A percentile compares a stretch with the other conserved stretches of the same genome.
phyloP scores from a whole-genome alignment of 1,139 yeast genomes.

The Protomyces pachydermus region DNA sequence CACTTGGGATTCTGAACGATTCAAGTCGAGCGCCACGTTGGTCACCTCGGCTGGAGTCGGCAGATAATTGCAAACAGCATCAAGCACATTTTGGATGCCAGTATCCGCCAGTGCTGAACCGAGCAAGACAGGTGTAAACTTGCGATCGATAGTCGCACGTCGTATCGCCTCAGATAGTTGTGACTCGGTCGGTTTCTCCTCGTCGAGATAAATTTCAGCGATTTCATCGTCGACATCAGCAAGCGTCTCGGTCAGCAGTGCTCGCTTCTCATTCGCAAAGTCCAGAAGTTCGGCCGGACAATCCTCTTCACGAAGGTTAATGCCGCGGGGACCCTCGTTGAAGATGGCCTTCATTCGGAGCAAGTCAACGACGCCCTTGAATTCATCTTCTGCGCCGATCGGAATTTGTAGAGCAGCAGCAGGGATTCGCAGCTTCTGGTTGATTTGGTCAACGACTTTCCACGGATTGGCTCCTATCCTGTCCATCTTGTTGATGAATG shows the following conservation, averaged over 20 bases:
- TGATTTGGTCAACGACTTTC: conserved; percentile 87
- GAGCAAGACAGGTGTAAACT: conserved; percentile 97
- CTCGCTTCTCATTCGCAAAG: conserved; percentile 77
- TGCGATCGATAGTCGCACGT: conserved; percentile 93
- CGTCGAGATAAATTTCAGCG: conserved; percentile 88
- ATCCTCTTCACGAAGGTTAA: conserved; percentile 52
- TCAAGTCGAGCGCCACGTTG: conserved; percentile 79
- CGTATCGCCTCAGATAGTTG: conserved; percentile 87
- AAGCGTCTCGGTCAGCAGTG: conserved; percentile 76
- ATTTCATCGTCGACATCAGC: conserved; percentile 98
- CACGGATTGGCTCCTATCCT: conserved; percentile 98
- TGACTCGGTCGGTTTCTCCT: conserved; percentile 73
- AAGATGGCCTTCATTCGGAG: conserved; percentile 80
- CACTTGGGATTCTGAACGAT: conserved; percentile 65
- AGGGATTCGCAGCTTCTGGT: conserved; percentile 76
- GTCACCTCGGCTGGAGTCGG: conserved; percentile 92
- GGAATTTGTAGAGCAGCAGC: conserved; percentile 99
- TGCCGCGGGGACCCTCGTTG: conserved; percentile 93
- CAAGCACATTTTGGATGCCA: conserved; percentile 90
- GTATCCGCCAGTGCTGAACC: conserved; percentile 96
- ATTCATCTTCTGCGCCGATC: conserved; percentile 81
- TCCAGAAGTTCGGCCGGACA: conserved; percentile 72
- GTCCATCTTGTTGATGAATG: conserved; percentile 97
- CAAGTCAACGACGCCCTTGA: conserved; percentile 85
- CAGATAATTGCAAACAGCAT: conserved; percentile 90